These are phyloP conservation scores for Aureobasidium sp. DNA, from an alignment of 2,329 filamentous ascomycete genomes.

Conservation along the genomic window DNA sequence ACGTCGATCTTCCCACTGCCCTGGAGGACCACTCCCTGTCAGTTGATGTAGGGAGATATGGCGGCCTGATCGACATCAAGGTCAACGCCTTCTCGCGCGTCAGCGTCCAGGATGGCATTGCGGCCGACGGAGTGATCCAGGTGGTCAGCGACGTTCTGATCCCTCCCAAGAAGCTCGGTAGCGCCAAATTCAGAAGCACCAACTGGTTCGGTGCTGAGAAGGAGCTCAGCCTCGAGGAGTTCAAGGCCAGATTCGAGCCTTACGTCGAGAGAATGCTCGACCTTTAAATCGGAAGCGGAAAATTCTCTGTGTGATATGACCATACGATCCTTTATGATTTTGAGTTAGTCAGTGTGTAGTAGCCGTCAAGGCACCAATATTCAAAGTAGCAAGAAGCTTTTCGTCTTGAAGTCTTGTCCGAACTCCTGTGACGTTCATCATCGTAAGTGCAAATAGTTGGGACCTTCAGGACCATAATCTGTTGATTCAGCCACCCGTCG, in stretches of 20 bases:
- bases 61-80: slow-evolving; percentile 63
- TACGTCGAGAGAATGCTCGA: slow-evolving; percentile 31
- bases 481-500: too few species aligned
- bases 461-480: too few species aligned
- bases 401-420: background rate
- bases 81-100: slow-evolving; percentile 69
- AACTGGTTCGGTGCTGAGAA: slow-evolving; percentile 40
- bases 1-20: slow-evolving; percentile 66
- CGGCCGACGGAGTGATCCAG: slow-evolving; percentile 76
- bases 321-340: slow-evolving; percentile 4
- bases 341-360: background rate
- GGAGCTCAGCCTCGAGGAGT: slow-evolving; percentile 53
- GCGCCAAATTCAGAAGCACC: slow-evolving; percentile 25
- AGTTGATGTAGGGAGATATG: slow-evolving; percentile 63
- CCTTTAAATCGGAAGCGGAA: background rate
- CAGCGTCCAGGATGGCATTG: slow-evolving; percentile 61
- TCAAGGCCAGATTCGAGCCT: slow-evolving; percentile 49
- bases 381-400: background rate
- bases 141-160: slow-evolving; percentile 67
- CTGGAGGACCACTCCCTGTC: slow-evolving; percentile 59
- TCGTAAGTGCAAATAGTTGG: too few species aligned
- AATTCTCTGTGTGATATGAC: background rate
- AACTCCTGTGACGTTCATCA: too few species aligned
- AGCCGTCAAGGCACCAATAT: background rate
- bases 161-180: slow-evolving; percentile 57